phyloP scores from a whole-genome alignment of 2,329 filamentous ascomycete genomes.

The Aureobasidium subglaciale region DNA sequence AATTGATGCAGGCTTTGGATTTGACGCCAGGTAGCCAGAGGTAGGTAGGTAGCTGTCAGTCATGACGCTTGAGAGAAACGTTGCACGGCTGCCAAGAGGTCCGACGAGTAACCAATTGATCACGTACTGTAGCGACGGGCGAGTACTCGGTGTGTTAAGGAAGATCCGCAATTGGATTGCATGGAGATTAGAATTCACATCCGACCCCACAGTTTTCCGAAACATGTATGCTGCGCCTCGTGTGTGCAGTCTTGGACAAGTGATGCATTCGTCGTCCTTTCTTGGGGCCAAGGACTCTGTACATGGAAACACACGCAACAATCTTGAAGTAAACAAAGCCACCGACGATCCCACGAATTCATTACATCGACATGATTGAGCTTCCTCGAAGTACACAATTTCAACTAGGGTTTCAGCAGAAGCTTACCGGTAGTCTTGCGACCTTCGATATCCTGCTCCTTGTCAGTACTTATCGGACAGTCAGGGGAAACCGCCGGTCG shows the following conservation, averaged over 20 bases:
- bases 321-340: slow-evolving; percentile 1
- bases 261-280: slow-evolving; percentile 6
- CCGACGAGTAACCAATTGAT: neutral
- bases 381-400: neutral
- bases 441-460: slow-evolving; percentile 61
- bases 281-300: slow-evolving; percentile 11
- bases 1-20: too few species aligned
- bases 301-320: neutral
- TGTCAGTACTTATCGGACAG: slow-evolving; percentile 3
- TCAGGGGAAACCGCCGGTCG: too few species aligned
- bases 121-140: neutral
- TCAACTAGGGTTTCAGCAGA: slow-evolving; percentile 50
- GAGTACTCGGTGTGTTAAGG: too few species aligned
- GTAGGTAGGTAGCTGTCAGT: neutral
- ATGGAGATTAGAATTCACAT: neutral
- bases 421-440: slow-evolving; percentile 80
- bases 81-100: neutral
- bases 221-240: slow-evolving; percentile 7
- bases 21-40: too few species aligned
- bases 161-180: neutral
- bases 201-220: slow-evolving; percentile 2
- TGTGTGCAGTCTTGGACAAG: neutral
- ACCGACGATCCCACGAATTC: neutral
- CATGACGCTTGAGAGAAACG: neutral
- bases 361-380: neutral